A percentile compares a stretch with the other conserved stretches of the same genome.
phyloP scores from a whole-genome alignment of 2,329 filamentous ascomycete genomes.

The Talaromyces albobiverticillius region DNA sequence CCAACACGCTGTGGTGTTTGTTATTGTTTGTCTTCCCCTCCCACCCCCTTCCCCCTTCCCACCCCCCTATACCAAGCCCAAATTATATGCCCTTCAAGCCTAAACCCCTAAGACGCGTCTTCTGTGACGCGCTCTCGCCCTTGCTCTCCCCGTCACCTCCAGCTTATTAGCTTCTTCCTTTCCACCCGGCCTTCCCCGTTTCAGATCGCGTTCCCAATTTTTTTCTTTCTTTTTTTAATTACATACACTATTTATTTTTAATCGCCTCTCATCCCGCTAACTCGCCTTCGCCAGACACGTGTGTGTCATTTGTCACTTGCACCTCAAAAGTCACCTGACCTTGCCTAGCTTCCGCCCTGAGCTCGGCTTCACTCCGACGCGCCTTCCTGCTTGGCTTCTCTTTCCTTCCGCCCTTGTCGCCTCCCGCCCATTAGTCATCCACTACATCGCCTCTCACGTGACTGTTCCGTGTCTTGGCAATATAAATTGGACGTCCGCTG shows the following conservation, averaged over 20 bases:
- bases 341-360: conserved; percentile 13
- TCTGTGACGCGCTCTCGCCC: conserved; percentile 9
- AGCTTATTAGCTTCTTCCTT: conserved; percentile 16
- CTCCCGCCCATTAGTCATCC: conserved; percentile 22
- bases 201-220: conserved; percentile 3
- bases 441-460: conserved; percentile 34
- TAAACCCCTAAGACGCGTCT: conserved; percentile 7
- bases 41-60: not conserved
- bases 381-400: conserved; percentile 16
- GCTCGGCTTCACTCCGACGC: conserved; percentile 17
- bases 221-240: not conserved
- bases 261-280: not conserved
- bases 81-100: conserved; percentile 1
- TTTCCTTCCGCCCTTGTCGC: conserved; percentile 14
- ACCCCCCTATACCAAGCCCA: not conserved
- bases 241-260: not conserved
- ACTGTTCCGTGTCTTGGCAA: conserved; percentile 37
- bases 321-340: conserved; percentile 19
- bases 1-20: not conserved
- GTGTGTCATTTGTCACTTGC: conserved; percentile 3
- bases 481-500: conserved; percentile 35
- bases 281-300: conserved; percentile 7
- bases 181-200: conserved; percentile 4
- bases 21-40: conserved; percentile 2
- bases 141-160: conserved; percentile 1